Conservation (phyloP, 805 yeast species). For the Maudiozyma pseudohumilis region DNA sequence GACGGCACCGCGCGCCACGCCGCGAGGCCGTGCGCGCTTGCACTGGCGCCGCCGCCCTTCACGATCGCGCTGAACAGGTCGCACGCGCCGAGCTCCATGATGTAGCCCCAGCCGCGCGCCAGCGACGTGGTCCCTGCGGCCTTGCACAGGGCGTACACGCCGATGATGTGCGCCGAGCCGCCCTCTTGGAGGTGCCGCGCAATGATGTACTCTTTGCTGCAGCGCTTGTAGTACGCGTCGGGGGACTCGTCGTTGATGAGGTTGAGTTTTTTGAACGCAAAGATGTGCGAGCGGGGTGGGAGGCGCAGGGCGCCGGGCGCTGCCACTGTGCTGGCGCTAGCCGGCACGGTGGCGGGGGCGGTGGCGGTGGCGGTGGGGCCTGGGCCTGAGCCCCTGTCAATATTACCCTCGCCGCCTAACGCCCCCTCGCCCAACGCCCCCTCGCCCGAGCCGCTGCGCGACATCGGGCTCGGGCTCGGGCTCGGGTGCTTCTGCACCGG, state of each 20-base stretch:
- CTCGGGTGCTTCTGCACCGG: conserved; percentile 26
- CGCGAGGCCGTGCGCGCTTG: too few species aligned
- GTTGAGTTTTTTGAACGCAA: conserved; percentile 57
- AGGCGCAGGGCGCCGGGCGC: too few species aligned
- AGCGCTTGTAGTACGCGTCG: conserved; percentile 53
- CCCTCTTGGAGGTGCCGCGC: conserved; percentile 34
- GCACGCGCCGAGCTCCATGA: conserved; percentile 56
- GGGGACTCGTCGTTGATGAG: conserved; percentile 53
- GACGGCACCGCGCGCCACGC: too few species aligned
- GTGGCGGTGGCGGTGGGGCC: neutral
- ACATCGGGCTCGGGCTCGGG: too few species aligned
- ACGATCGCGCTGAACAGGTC: conserved; percentile 50
- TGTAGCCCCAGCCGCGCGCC: conserved; percentile 68
- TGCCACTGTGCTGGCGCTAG: neutral
- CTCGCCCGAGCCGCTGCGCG: too few species aligned
- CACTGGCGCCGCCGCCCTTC: too few species aligned
- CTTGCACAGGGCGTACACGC: conserved; percentile 21
- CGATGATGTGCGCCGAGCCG: conserved; percentile 7
- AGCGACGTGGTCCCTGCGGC: conserved; percentile 46
- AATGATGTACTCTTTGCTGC: conserved; percentile 53
- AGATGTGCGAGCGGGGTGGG: too few species aligned
- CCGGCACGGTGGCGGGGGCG: neutral
- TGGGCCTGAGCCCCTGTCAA: too few species aligned
- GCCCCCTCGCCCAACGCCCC: too few species aligned
- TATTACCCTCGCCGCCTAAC: too few species aligned